Evolutionary conservation across 768 basidiomycete genomes (phyloP), one percentile per base, ranked within the genome.

Genomic region (Postia placenta): DNA sequence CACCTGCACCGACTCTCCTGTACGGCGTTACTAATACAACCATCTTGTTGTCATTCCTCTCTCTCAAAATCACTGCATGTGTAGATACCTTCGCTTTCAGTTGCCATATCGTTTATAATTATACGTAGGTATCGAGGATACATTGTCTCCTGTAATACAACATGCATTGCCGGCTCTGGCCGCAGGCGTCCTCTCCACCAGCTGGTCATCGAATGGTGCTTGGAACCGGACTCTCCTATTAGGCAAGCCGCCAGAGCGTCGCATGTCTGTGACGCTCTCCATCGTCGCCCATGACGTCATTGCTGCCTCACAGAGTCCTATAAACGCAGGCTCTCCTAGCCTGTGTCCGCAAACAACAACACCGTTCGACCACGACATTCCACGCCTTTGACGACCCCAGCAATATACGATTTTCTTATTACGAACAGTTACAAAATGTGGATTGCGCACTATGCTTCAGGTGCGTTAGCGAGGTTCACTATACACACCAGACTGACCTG

Each of bases 391-490:
- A 40, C 38, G 15, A 40, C 38, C 38, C 17, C 17, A 9, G 19
- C 30, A 33, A 7, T 7, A 33, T 15, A 9, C 28, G 35, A 42
- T 7, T 15, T 33, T 33, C 9, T 33, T 33, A 15, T 33, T 7
- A 33, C 41, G 2, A 27, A 40, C 37, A 33, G 24, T 23, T 30
- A 14, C 15, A 27, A 19, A 5, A 53, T 56, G 55, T 56, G 55
- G 55, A 45, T 56, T 19, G 55, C 45, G 14, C 55, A 56, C 52
- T 56, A 53, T 51, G 51, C 49, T 15, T 50, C 53, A 47, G 53
- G 53, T 48, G 19, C 26, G 53, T 26, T 11, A 6, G 11, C 22
- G 23, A 2, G 11, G 28, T 27, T 27, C 35, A 19, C 26, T 0
- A 30, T 40, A n/a, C n/a, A 38, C 9, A n/a, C 6, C 45, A 28